A percentile compares a stretch with the other conserved stretches of the same genome.
Evolutionary conservation across 2,329 filamentous ascomycete genomes (phyloP).

Genomic region (Coniochaeta hoffmannii): DNA sequence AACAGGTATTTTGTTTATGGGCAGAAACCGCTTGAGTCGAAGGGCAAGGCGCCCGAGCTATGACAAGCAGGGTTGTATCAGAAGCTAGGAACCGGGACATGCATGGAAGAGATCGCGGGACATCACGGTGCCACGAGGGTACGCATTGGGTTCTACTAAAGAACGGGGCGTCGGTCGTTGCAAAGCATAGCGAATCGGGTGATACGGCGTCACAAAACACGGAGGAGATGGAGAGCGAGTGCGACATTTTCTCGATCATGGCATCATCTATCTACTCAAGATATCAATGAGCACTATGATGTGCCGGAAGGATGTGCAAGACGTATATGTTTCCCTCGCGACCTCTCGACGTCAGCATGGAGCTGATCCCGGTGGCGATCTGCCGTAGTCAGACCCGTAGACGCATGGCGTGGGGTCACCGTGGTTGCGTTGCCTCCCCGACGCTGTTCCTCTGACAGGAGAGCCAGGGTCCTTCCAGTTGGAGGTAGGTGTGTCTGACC

Average conservation of each 20-base stretch:
- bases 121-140: neutral
- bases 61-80: neutral
- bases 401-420: neutral
- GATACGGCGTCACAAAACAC: neutral
- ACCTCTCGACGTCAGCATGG: neutral
- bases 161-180: neutral
- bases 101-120: neutral
- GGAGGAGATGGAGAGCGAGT: neutral
- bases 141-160: neutral
- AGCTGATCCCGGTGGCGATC: neutral
- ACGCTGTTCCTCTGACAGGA: neutral
- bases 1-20: constrained; percentile 1
- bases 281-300: no score
- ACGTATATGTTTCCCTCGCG: neutral
- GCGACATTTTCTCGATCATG: no score
- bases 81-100: neutral
- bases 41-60: neutral
- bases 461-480: neutral
- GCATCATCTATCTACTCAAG: no score
- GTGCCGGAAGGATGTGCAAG: neutral
- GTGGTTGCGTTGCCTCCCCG: neutral
- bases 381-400: neutral
- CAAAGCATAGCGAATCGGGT: neutral
- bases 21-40: neutral
- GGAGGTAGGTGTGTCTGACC: neutral